A percentile compares a stretch with the other conserved stretches of the same genome.
phyloP scores from a whole-genome alignment of 202 grass and related monocot species.

The Panicum virgatum region DNA sequence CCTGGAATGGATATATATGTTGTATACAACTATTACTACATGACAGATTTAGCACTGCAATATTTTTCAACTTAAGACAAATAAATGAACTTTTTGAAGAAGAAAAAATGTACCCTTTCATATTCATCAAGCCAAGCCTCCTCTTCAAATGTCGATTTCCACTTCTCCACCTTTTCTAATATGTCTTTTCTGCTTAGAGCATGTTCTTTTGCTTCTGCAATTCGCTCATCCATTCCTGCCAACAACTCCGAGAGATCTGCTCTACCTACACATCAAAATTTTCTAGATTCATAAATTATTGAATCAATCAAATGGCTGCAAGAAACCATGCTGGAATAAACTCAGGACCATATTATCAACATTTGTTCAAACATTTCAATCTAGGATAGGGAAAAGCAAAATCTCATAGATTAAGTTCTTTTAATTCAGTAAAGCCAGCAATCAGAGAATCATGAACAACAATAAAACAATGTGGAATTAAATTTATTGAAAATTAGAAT shows the following conservation, averaged over 20 bases:
- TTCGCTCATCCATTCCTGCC: slow-evolving; percentile 61
- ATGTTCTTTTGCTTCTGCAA: slow-evolving; percentile 70
- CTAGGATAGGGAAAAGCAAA: neutral
- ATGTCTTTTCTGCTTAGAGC: slow-evolving; percentile 89
- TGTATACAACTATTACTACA: slow-evolving; percentile 6
- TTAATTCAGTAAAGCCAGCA: neutral
- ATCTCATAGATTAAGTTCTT: neutral
- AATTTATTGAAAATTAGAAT: neutral
- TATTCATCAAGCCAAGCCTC: slow-evolving; percentile 94
- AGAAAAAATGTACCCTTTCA: slow-evolving; percentile 58
- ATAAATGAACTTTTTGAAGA: neutral
- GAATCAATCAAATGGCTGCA: slow-evolving; percentile 3
- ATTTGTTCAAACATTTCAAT: neutral
- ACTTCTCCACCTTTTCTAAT: slow-evolving; percentile 89
- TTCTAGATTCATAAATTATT: neutral
- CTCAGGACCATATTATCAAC: neutral
- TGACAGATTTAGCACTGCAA: neutral
- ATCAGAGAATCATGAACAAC: neutral
- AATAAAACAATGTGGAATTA: neutral
- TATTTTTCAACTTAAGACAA: slow-evolving; percentile 10
- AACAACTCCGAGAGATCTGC: slow-evolving; percentile 70
- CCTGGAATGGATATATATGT: slow-evolving; percentile 46
- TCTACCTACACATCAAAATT: slow-evolving; percentile 52
- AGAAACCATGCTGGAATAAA: slow-evolving; percentile 6
- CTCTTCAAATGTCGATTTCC: slow-evolving; percentile 72